Conservation (phyloP, 352 stramenopile genomes). For the Phytophthora agathidicida region DNA sequence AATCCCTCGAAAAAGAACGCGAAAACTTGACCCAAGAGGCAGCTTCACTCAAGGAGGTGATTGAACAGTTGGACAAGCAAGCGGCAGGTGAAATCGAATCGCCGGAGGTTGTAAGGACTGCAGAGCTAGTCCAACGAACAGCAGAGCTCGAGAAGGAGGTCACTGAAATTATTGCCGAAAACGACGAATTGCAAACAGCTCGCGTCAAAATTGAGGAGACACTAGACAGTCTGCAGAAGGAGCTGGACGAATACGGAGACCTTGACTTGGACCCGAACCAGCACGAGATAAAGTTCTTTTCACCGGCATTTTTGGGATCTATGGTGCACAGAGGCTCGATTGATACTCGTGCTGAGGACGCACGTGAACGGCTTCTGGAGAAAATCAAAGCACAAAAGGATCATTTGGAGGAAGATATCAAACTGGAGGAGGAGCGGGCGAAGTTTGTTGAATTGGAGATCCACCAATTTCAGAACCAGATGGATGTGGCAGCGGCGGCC, state of each 20-base stretch:
- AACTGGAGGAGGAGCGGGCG: constrained; percentile 60
- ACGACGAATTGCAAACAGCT: constrained; percentile 62
- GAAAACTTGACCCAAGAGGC: constrained; percentile 64
- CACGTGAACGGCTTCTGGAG: constrained; percentile 56
- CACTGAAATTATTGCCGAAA: constrained; percentile 70
- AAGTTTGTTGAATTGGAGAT: constrained; percentile 69
- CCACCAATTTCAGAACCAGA: constrained; percentile 67
- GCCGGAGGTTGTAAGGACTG: constrained; percentile 61
- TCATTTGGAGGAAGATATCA: constrained; percentile 68
- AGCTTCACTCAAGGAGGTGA: constrained; percentile 53
- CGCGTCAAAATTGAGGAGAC: constrained; percentile 58
- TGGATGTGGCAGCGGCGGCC: constrained; percentile 63
- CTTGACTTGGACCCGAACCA: constrained; percentile 50
- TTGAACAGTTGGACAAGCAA: constrained; percentile 70
- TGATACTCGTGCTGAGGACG: constrained; percentile 64
- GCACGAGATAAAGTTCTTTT: constrained; percentile 75
- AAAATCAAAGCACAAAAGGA: constrained; percentile 58
- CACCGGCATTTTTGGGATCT: constrained; percentile 63
- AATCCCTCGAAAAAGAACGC: constrained; percentile 61
- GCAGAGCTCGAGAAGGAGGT: constrained; percentile 75
- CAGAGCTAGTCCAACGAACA: constrained; percentile 58
- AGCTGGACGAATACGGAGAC: constrained; percentile 68
- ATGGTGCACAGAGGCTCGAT: constrained; percentile 68
- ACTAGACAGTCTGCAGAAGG: constrained; percentile 64
- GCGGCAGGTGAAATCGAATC: constrained; percentile 63